A percentile compares a stretch with the other conserved stretches of the same genome.
Evolutionary conservation across 148 eudicot genomes (phyloP).

Genomic region (Fagopyrum tataricum): DNA sequence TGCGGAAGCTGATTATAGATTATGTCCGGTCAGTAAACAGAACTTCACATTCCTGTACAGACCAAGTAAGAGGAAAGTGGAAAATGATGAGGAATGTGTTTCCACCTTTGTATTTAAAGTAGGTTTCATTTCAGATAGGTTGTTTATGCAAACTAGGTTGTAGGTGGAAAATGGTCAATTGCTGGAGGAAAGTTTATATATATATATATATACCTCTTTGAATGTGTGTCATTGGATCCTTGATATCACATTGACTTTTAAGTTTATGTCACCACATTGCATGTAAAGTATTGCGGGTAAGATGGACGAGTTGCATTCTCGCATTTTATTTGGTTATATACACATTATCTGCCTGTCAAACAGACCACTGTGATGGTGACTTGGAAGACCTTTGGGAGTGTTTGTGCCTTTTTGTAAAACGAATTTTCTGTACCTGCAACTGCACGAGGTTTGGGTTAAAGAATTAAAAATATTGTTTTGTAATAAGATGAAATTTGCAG

Average conservation of each 20-base stretch:
- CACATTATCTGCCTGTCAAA: no score
- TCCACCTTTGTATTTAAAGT: not conserved
- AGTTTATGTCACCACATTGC: no score
- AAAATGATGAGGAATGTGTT: not conserved
- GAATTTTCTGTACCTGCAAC: not conserved
- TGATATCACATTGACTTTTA: no score
- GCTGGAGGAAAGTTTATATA: not conserved
- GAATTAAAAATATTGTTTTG: not conserved
- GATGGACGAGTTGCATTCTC: no score
- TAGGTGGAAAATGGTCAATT: not conserved
- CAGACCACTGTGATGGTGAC: no score
- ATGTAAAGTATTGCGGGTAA: no score
- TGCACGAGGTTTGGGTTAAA: not conserved
- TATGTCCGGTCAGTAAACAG: not conserved
- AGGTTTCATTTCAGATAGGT: not conserved
- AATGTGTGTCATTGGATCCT: not conserved
- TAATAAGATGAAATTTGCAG: not conserved
- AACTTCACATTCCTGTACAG: not conserved
- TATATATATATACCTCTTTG: not conserved
- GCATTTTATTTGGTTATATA: no score
- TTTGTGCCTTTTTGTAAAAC: not conserved
- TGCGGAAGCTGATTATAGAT: not conserved
- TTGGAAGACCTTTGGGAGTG: no score
- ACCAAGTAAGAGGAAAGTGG: not conserved
- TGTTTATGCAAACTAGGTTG: not conserved